phyloP scores from a whole-genome alignment of 257 asterid genomes.

The Solanum arcanum region DNA sequence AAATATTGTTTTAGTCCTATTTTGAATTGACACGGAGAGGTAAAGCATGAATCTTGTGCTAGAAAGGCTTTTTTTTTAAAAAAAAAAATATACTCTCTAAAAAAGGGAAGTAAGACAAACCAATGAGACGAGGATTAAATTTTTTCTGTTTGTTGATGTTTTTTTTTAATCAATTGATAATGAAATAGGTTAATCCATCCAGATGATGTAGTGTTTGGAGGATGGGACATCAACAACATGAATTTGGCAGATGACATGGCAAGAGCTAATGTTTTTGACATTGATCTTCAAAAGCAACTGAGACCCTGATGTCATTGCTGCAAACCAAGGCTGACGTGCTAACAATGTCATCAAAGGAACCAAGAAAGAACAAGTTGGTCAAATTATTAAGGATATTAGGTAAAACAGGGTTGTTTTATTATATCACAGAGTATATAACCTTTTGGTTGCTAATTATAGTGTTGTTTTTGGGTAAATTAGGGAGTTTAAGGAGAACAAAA shows the following conservation, averaged over 20 bases:
- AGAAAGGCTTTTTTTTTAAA: background rate
- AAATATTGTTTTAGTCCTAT: background rate
- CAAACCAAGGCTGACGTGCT: constrained; percentile 94
- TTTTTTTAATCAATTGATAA: background rate
- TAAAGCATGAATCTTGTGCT: background rate
- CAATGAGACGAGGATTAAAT: background rate
- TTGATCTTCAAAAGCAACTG: constrained; percentile 89
- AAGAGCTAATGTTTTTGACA: constrained; percentile 76
- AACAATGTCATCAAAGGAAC: constrained; percentile 65
- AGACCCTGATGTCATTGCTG: constrained; percentile 97
- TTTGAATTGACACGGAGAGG: background rate
- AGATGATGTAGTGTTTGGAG: constrained; percentile 89
- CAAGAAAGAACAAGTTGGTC: no score
- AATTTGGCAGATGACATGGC: constrained; percentile 96
- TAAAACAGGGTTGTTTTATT: background rate
- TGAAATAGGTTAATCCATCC: constrained; percentile 61
- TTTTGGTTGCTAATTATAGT: background rate
- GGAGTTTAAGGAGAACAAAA: constrained; percentile 85
- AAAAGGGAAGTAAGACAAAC: background rate
- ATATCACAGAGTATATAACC: background rate
- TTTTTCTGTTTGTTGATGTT: background rate
- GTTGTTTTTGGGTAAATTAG: constrained; percentile 14
- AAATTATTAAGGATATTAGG: constrained; percentile 43
- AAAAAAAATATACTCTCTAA: background rate
- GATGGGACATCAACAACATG: constrained; percentile 97